phyloP scores from a whole-genome alignment of 2,329 filamentous ascomycete genomes.

The Arthrobotrys iridis region DNA sequence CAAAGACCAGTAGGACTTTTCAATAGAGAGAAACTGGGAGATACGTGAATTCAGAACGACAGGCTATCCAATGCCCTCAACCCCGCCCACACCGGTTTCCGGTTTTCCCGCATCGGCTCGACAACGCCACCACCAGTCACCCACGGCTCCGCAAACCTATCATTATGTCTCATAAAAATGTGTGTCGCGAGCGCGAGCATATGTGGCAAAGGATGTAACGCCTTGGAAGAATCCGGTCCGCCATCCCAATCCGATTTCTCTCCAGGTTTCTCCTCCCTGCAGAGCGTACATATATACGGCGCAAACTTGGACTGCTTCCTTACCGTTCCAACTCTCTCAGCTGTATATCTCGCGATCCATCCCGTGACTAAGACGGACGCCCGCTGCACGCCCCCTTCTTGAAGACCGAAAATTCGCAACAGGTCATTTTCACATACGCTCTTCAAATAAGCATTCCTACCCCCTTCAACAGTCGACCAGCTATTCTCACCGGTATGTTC shows the following conservation, averaged over 20 bases:
- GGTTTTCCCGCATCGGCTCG: background rate
- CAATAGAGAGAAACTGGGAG: no score
- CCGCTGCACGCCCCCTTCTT: background rate
- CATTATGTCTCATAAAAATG: slow-evolving; percentile 1
- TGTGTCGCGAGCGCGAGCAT: background rate
- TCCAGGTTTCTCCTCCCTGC: background rate
- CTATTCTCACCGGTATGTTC: background rate
- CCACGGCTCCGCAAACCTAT: slow-evolving; percentile 6
- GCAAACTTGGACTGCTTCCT: background rate
- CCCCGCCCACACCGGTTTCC: background rate
- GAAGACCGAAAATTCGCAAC: background rate
- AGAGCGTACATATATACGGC: background rate
- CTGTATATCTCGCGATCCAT: background rate
- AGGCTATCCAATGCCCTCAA: background rate
- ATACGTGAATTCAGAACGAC: no score
- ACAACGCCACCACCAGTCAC: background rate
- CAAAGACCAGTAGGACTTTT: no score
- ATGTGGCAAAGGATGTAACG: background rate
- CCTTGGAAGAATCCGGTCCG: background rate
- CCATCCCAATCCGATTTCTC: background rate
- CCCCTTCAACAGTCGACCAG: background rate
- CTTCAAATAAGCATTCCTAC: background rate
- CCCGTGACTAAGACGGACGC: background rate
- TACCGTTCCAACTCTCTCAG: background rate
- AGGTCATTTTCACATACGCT: background rate